Evolutionary conservation across 768 basidiomycete genomes (phyloP).

Genomic region (Pleurotus sapidus): DNA sequence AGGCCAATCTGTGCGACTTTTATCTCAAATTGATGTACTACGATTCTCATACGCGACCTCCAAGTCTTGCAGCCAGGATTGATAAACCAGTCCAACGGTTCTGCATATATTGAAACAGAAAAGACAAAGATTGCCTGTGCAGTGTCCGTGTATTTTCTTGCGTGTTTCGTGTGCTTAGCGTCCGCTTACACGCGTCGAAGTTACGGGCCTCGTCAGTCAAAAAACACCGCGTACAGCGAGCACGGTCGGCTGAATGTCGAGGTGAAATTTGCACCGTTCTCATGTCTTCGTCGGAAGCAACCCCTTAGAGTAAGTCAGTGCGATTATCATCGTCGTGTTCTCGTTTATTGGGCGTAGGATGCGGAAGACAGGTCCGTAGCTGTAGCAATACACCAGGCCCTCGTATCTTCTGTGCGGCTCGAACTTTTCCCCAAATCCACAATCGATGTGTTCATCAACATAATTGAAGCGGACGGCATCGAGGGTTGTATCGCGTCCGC

Average conservation of each 20-base stretch:
- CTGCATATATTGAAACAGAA: constrained; percentile 93
- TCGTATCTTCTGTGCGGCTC: constrained; percentile 80
- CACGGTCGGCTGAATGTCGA: constrained; percentile 90
- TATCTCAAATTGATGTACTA: constrained; percentile 5
- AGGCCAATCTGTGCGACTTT: constrained; percentile 77
- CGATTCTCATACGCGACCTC: constrained; percentile 12
- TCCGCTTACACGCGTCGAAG: constrained; percentile 30
- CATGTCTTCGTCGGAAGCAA: constrained; percentile 70
- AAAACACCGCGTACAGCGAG: constrained; percentile 79
- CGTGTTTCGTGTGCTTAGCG: neutral
- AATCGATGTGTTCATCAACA: constrained; percentile 85
- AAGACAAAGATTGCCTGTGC: constrained; percentile 94
- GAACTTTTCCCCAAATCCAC: constrained; percentile 93
- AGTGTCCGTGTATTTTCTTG: constrained; percentile 57
- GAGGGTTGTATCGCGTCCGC: constrained; percentile 87
- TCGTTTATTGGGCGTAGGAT: constrained; percentile 53
- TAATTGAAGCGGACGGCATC: constrained; percentile 92
- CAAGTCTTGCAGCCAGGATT: constrained; percentile 87
- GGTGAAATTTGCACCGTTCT: constrained; percentile 96
- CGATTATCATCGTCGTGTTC: constrained; percentile 8
- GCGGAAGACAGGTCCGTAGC: constrained; percentile 90
- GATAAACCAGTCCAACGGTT: constrained; percentile 92
- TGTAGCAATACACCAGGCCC: constrained; percentile 79
- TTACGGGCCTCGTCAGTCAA: constrained; percentile 84
- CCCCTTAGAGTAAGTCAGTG: constrained; percentile 74